A percentile compares a stretch with the other conserved stretches of the same genome.
phyloP scores from a whole-genome alignment of 2,329 filamentous ascomycete species.

The Ilyonectria robusta region DNA sequence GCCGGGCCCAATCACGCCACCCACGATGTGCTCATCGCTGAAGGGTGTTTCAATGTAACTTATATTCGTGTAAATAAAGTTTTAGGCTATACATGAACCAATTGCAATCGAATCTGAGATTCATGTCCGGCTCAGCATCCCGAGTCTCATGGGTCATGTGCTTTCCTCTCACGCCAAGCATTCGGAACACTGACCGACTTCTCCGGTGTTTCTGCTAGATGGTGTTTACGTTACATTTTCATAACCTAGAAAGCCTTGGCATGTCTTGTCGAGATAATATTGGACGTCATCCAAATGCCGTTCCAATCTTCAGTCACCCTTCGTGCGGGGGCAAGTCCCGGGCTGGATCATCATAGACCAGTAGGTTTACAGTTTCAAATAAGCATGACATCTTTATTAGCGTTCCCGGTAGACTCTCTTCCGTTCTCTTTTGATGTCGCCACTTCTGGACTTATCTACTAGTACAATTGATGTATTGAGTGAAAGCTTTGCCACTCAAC shows the following conservation, averaged over 20 bases:
- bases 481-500: no score
- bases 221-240: background rate
- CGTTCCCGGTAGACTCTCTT: no score
- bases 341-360: no score
- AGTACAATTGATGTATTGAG: no score
- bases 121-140: background rate
- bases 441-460: no score
- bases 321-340: no score
- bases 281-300: background rate
- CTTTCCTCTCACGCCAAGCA: background rate
- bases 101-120: background rate
- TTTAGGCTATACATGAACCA: slow-evolving; percentile 1
- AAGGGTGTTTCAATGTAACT: background rate
- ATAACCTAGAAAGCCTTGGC: background rate
- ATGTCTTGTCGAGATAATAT: background rate
- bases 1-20: background rate
- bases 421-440: no score
- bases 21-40: background rate
- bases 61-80: background rate
- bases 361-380: no score
- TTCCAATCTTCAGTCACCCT: no score
- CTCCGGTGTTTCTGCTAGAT: background rate
- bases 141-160: background rate
- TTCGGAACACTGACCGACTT: background rate
- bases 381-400: no score